phyloP scores from a whole-genome alignment of 768 basidiomycete genomes.

The Tylopilus intermedius region DNA sequence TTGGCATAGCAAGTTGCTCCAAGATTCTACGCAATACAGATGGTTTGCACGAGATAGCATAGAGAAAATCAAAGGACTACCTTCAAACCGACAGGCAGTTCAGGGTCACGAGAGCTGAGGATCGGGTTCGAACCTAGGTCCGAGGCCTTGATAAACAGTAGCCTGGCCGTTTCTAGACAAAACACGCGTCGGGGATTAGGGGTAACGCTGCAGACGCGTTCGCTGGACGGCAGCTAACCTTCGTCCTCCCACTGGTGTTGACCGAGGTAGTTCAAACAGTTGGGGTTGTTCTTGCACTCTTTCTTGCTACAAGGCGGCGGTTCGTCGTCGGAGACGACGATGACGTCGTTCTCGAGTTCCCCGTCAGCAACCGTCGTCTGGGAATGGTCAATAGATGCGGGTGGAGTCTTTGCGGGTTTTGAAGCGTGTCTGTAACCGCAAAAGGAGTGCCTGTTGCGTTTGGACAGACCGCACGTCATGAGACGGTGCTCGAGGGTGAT shows the following conservation, averaged over 20 bases:
- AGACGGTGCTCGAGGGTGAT: conserved; percentile 65
- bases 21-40: conserved; percentile 58
- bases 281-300: conserved; percentile 69
- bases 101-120: conserved; percentile 43
- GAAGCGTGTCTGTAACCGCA: conserved; percentile 55
- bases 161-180: conserved; percentile 43
- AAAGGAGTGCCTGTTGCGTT: conserved; percentile 43
- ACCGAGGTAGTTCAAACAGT: conserved; percentile 84
- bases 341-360: conserved; percentile 57
- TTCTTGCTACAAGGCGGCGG: conserved; percentile 52
- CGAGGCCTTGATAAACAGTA: conserved; percentile 47
- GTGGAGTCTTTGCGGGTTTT: conserved; percentile 17
- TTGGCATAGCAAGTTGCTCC: conserved; percentile 98
- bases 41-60: neutral
- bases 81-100: conserved; percentile 72
- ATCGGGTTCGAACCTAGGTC: conserved; percentile 55
- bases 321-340: conserved; percentile 69
- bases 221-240: conserved; percentile 38
- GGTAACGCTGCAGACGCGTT: conserved; percentile 6
- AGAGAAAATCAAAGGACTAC: conserved; percentile 34
- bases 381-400: conserved; percentile 8
- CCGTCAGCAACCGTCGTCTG: conserved; percentile 27
- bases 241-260: conserved; percentile 77
- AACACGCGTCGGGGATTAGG: conserved; percentile 11
- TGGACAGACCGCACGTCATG: conserved; percentile 63